Base-by-base conservation (phyloP, 2,329 filamentous ascomycete species). In the Furcasterigmium furcatum region DNA sequence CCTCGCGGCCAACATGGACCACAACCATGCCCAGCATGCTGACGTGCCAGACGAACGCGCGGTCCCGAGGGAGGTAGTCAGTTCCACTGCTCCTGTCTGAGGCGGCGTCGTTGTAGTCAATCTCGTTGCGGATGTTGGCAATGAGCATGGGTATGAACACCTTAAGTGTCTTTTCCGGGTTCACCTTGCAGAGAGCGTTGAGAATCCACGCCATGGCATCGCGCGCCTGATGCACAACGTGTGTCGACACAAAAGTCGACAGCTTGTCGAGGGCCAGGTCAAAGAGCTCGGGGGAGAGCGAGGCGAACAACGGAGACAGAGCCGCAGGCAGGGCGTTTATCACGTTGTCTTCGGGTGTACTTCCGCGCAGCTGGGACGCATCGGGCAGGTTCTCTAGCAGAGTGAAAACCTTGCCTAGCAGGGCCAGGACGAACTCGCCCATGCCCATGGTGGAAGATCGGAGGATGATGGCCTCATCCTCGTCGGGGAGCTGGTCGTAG, bases 201-300 rank as follows among this genome's bases (percentile, higher is more conserved):
- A 92, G 88, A 44, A 97, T 97, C 77, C 96, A 99, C 2, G 95
- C 94, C 87, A 99, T 96, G 8, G 94, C 92, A 73, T 99, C 94
- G 53, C 92, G 79, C 44, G 94, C 92, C 67, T 97, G 94, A 58
- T 99, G 91, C 16, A 99, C 92, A 41, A 99, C 94, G 68, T 97
- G 94, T 52, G 88, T 88, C 2, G 88, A 85, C 21, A 96, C 87
- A 63, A 99, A 99, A 25, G 88, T 82, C 3, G 91, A 87, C 55
- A 99, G 83, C 72, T 97, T 97, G 49, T 95, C 87, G 42, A 99
- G 71, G 1, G 89, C 90, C 61, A 94, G 80, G 58, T 97, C 94
- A 58, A 95, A 99, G 10, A 97, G 80, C 59, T 96, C 91, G 0
- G 92, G 89, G 0, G 94, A 97, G 20, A 99, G 72, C 1, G 91